Evolutionary conservation across 108 stramenopile species (phyloP).

Genomic region (Nannochloropsis granulata): DNA sequence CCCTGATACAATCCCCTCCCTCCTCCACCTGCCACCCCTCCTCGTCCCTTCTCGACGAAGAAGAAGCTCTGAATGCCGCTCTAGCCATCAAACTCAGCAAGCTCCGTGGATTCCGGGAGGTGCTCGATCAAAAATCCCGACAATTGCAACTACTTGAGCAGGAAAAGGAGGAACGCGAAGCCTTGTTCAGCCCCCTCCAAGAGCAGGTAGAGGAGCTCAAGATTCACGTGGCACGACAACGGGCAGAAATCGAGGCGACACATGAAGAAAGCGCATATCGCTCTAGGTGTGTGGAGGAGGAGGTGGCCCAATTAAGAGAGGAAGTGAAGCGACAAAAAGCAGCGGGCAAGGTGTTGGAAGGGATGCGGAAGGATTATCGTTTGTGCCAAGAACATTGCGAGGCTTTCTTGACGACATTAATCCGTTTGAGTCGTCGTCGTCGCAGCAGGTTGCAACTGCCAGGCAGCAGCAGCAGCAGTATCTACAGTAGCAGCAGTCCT

Average conservation of each 20-base stretch:
- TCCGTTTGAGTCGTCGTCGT: not conserved
- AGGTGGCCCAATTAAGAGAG: not conserved
- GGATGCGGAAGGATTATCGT: not conserved
- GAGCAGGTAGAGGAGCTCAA: not conserved
- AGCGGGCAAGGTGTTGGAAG: not conserved
- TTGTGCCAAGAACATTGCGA: not conserved
- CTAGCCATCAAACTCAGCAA: not conserved
- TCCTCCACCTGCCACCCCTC: too few relatives aligned
- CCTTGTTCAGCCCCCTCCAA: not conserved
- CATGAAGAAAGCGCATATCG: not conserved
- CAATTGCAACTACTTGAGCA: not conserved
- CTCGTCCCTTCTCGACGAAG: not conserved
- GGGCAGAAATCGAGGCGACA: not conserved
- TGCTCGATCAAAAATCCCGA: not conserved
- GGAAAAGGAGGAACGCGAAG: not conserved
- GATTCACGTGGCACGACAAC: not conserved
- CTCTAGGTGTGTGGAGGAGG: not conserved
- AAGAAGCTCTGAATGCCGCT: not conserved
- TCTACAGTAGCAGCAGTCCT: not conserved
- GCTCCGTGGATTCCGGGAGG: not conserved
- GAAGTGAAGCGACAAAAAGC: not conserved
- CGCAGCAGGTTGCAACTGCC: too few relatives aligned
- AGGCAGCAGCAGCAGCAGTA: not conserved
- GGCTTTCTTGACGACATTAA: not conserved
- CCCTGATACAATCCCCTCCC: too few relatives aligned